A percentile compares a stretch with the other conserved stretches of the same genome.
Conservation (phyloP, 2,329 filamentous ascomycete species). For the Penicillium sp. region DNA sequence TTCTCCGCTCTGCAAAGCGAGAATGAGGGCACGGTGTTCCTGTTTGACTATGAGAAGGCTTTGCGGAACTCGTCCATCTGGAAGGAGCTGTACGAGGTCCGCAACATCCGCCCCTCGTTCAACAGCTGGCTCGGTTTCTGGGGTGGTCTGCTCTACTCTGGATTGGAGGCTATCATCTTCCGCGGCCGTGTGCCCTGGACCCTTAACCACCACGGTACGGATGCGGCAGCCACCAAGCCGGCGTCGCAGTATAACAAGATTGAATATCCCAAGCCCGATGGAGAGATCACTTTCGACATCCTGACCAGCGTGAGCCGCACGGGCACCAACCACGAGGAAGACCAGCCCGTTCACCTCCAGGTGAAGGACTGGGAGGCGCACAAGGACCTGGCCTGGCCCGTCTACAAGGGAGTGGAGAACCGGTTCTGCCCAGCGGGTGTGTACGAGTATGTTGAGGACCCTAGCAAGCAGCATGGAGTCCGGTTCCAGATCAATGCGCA, state of each 20-base stretch:
- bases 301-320: slow-evolving; percentile 92
- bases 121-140: slow-evolving; percentile 83
- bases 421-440: slow-evolving; percentile 96
- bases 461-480: slow-evolving; percentile 81
- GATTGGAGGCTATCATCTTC: slow-evolving; percentile 84
- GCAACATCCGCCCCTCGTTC: slow-evolving; percentile 97
- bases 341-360: slow-evolving; percentile 94
- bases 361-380: slow-evolving; percentile 95
- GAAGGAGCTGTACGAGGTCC: slow-evolving; percentile 91
- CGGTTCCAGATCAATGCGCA: slow-evolving; percentile 97
- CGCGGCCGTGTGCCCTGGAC: slow-evolving; percentile 91
- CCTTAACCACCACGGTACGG: slow-evolving; percentile 76
- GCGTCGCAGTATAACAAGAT: slow-evolving; percentile 84
- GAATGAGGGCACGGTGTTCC: slow-evolving; percentile 74
- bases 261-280: slow-evolving; percentile 95
- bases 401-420: slow-evolving; percentile 91
- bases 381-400: slow-evolving; percentile 77
- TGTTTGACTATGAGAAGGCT: slow-evolving; percentile 91
- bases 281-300: slow-evolving; percentile 93
- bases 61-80: slow-evolving; percentile 86
- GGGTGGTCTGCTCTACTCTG: slow-evolving; percentile 89
- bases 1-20: slow-evolving; percentile 68
- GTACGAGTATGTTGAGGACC: slow-evolving; percentile 96
- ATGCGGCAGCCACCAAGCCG: slow-evolving; percentile 75
- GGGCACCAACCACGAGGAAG: slow-evolving; percentile 97